Evolutionary conservation across 352 stramenopile species (phyloP).

Genomic region (Globisporangium spiculum): DNA sequence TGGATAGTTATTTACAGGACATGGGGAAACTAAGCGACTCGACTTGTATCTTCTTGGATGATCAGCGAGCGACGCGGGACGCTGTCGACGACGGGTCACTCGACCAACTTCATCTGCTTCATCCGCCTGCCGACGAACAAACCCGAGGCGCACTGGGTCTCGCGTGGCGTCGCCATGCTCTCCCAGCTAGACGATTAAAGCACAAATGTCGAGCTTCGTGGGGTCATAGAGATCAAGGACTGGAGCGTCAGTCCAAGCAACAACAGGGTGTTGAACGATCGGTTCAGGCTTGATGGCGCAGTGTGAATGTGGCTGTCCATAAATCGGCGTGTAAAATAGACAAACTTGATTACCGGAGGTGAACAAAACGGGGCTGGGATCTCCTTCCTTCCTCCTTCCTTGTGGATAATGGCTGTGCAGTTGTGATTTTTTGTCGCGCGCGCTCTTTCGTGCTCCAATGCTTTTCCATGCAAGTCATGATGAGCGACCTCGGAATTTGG

Average conservation of each 20-base stretch:
- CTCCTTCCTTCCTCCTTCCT: neutral
- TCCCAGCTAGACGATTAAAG: slow-evolving; percentile 84
- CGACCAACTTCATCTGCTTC: slow-evolving; percentile 94
- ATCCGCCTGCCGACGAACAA: slow-evolving; percentile 85
- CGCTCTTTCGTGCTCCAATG: neutral
- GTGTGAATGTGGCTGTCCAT: neutral
- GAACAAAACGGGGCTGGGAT: neutral
- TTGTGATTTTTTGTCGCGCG: neutral
- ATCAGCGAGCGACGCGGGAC: slow-evolving; percentile 85
- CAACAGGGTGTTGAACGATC: neutral
- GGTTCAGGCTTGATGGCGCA: neutral
- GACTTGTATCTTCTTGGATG: neutral
- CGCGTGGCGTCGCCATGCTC: slow-evolving; percentile 92
- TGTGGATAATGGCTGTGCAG: neutral
- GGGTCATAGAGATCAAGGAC: neutral
- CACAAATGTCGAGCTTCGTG: neutral
- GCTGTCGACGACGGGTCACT: slow-evolving; percentile 92
- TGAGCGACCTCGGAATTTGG: neutral
- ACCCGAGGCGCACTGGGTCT: slow-evolving; percentile 89
- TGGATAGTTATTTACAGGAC: neutral
- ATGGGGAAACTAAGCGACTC: neutral
- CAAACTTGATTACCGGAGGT: neutral
- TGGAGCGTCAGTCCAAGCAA: neutral
- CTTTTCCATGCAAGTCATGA: neutral
- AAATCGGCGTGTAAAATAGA: neutral